Conservation (phyloP, 2,329 filamentous ascomycete species). For the Verruconis gallopava region DNA sequence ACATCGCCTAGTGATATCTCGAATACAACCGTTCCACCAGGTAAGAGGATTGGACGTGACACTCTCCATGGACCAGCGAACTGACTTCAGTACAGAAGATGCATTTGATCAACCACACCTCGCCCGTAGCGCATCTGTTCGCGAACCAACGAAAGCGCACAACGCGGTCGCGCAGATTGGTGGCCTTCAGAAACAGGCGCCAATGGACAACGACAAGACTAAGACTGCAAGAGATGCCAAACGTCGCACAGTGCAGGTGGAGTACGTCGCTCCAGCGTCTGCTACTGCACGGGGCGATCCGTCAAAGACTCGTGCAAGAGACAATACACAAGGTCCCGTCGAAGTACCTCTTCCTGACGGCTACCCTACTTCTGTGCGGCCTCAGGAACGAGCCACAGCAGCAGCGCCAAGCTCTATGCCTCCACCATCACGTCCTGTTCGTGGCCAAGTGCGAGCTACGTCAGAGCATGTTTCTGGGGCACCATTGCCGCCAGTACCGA, state of each 20-base stretch:
- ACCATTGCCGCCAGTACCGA: constrained; percentile 27
- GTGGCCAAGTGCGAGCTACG: constrained; percentile 38
- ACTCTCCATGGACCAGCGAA: neutral
- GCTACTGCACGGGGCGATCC: constrained; percentile 63
- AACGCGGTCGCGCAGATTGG: constrained; percentile 33
- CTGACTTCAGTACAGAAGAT: constrained; percentile 27
- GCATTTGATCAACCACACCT: constrained; percentile 48
- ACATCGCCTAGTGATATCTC: constrained; percentile 78
- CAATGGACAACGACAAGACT: constrained; percentile 52
- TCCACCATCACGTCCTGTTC: constrained; percentile 23
- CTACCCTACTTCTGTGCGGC: constrained; percentile 19
- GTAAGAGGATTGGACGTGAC: constrained; percentile 35
- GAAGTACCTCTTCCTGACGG: constrained; percentile 22
- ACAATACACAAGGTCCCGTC: constrained; percentile 41
- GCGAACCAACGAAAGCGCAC: constrained; percentile 59
- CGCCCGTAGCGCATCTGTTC: constrained; percentile 80
- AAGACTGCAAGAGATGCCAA: constrained; percentile 73
- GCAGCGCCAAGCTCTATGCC: constrained; percentile 16
- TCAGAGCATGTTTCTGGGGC: constrained; percentile 28
- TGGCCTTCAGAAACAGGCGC: constrained; percentile 63
- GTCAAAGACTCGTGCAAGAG: constrained; percentile 37
- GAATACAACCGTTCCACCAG: constrained; percentile 55
- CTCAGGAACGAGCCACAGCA: constrained; percentile 4
- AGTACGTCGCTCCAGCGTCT: constrained; percentile 87
- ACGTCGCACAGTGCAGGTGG: constrained; percentile 87